Base-by-base conservation (phyloP, 495 filamentous ascomycete species). In the Neurospora pannonica region DNA sequence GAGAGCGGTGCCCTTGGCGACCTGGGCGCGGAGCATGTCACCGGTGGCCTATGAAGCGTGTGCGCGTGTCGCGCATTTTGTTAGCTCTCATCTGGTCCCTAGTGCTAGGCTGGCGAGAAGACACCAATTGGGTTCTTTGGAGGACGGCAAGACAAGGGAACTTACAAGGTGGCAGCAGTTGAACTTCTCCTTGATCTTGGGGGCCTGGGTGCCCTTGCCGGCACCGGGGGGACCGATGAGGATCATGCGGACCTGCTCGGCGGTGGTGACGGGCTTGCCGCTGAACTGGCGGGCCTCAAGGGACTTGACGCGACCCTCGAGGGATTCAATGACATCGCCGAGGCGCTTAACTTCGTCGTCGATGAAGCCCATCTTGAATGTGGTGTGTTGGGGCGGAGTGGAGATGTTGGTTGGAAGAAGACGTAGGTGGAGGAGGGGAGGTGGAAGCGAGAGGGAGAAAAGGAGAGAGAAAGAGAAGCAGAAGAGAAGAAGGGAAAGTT, bases 181-280 rank as follows among this genome's bases (percentile, higher is more conserved):
- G 88, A 92, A 99, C 87, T 92, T 97, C 77, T 98, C 96, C 87
- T 97, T 97, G 83, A 99, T 95, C 85, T 91, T 94, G 71, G 96
- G 96, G 37, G 97, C 97, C 82, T 99, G 96, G 70, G 96, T 99
- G 84, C 96, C 96, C 90, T 99, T 99, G 87, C 96, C 96, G 83
- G 96, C 96, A 81, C 96, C 96, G 70, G 96, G 96, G 81, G 96
- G 97, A 17, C 96, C 96, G 89, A 99, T 98, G 77, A 99, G 85
- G 78, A 99, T 94, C 91, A 98, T 97, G 84, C 96, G 90, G 83
- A 98, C 88, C 77, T 89, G 88, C 76, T 92, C 84, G 21, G 87
- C 85, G 75, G 87, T 82, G 81, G 88, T 84, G 42, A 72, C 73
- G 38, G 73, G 62, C 69, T 82, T 76, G 75, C 84, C 85, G 73